These are phyloP conservation scores for Kalanchoe fedtschenkoi DNA, from an alignment of 164 flowering plant genomes.

Conservation along the genomic window DNA sequence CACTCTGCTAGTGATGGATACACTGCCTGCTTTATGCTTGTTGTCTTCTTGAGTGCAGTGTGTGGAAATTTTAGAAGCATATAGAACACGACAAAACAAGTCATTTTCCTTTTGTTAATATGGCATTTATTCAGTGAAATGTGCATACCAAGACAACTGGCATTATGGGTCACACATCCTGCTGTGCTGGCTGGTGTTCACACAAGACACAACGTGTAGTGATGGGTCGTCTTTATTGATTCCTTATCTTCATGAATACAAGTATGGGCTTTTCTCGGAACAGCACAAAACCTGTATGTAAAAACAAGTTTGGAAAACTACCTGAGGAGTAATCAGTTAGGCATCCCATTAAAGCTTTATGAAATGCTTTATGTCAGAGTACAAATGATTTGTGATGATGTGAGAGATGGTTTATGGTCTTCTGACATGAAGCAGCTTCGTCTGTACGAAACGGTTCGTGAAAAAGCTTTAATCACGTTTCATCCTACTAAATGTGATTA, in stretches of 20 bases:
- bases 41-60: not conserved
- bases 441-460: too few species aligned
- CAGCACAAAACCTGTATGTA: not conserved
- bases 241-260: not conserved
- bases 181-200: not conserved
- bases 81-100: too few species aligned
- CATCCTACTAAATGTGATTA: too few species aligned
- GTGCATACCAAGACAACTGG: not conserved
- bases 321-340: too few species aligned
- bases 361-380: too few species aligned
- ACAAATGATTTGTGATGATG: too few species aligned
- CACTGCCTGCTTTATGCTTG: not conserved
- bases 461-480: too few species aligned
- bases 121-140: not conserved
- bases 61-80: not conserved
- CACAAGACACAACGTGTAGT: not conserved
- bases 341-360: too few species aligned
- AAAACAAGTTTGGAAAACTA: too few species aligned
- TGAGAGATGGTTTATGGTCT: too few species aligned
- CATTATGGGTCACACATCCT: not conserved
- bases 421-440: too few species aligned
- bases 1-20: too few species aligned
- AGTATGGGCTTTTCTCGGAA: constrained; percentile 1
- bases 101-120: not conserved
- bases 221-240: not conserved